A percentile compares a stretch with the other conserved stretches of the same genome.
These are phyloP conservation scores for Coniochaeta pulveracea DNA, from an alignment of 2,329 filamentous ascomycete species.

Conservation along the genomic window DNA sequence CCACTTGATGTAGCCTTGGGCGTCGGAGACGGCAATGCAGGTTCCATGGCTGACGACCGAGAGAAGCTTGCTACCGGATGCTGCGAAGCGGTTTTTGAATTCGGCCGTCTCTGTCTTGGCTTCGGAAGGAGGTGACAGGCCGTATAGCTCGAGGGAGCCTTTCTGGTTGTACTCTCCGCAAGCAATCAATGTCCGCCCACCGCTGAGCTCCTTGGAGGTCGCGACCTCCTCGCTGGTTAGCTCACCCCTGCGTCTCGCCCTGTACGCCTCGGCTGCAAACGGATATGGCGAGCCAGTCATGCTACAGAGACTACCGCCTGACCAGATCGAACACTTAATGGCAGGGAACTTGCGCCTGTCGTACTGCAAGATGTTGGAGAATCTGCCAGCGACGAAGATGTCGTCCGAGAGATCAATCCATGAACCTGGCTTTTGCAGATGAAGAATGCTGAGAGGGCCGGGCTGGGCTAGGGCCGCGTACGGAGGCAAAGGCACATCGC, in stretches of 20 bases:
- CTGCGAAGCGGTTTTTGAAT: conserved; percentile 74
- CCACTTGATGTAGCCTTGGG: conserved; percentile 78
- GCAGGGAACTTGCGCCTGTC: conserved; percentile 77
- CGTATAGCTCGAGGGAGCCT: conserved; percentile 82
- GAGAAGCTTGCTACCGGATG: conserved; percentile 68
- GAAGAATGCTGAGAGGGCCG: conserved; percentile 72
- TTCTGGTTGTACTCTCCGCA: conserved; percentile 88
- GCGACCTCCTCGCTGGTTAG: conserved; percentile 42
- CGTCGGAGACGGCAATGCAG: conserved; percentile 72
- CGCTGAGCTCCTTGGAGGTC: conserved; percentile 37
- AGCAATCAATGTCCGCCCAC: conserved; percentile 60
- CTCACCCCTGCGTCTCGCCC: conserved; percentile 42
- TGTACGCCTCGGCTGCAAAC: conserved; percentile 50
- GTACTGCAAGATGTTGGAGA: conserved; percentile 81
- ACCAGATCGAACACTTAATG: conserved; percentile 69
- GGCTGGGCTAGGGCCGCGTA: conserved; percentile 71
- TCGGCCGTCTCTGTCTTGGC: conserved; percentile 30
- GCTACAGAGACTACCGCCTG: conserved; percentile 67
- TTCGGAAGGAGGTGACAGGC: conserved; percentile 30
- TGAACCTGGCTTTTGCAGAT: conserved; percentile 50
- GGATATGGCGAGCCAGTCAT: conserved; percentile 59
- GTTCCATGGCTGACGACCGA: conserved; percentile 74
- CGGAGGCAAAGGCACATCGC: conserved; percentile 37
- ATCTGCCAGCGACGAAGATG: conserved; percentile 81
- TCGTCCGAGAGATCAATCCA: conserved; percentile 53